Evolutionary conservation across 169 alveolate species (phyloP).

Genomic region (Theileria annulata): DNA sequence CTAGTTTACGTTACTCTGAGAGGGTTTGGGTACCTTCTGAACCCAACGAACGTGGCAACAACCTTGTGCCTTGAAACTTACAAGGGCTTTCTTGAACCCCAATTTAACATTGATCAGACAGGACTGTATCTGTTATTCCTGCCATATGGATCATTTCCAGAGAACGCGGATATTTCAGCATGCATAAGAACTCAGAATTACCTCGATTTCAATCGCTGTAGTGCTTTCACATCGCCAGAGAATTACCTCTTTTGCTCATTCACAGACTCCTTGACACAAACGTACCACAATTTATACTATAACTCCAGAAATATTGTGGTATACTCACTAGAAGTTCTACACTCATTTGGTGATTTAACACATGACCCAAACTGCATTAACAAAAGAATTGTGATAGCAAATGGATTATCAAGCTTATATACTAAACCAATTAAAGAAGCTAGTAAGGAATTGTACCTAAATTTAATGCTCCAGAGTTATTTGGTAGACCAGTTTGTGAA

Average conservation of each 20-base stretch:
- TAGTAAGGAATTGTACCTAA: conserved; percentile 53
- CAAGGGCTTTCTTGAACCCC: conserved; percentile 21
- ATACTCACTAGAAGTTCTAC: conserved; percentile 49
- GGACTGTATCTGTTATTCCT: conserved; percentile 37
- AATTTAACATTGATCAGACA: not conserved
- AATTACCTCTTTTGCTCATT: conserved; percentile 27
- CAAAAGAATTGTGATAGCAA: conserved; percentile 29
- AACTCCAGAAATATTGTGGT: conserved; percentile 37
- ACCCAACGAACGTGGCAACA: conserved; percentile 60
- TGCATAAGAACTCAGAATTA: conserved; percentile 38
- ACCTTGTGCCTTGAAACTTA: conserved; percentile 55
- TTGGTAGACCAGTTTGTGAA: conserved; percentile 59
- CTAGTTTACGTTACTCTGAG: conserved; percentile 50
- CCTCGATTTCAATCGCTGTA: conserved; percentile 50
- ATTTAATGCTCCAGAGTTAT: conserved; percentile 57
- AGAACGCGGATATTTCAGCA: conserved; percentile 25
- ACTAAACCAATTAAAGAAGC: conserved; percentile 33
- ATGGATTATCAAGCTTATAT: conserved; percentile 44
- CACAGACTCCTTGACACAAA: conserved; percentile 26
- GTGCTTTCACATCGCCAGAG: conserved; percentile 55
- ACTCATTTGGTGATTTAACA: conserved; percentile 52
- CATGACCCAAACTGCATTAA: conserved; percentile 55
- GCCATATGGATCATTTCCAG: conserved; percentile 27
- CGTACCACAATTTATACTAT: conserved; percentile 44
- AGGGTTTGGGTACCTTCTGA: conserved; percentile 59